Evolutionary conservation across 495 filamentous ascomycete species (phyloP).

Genomic region (Penicillium crystallinum): DNA sequence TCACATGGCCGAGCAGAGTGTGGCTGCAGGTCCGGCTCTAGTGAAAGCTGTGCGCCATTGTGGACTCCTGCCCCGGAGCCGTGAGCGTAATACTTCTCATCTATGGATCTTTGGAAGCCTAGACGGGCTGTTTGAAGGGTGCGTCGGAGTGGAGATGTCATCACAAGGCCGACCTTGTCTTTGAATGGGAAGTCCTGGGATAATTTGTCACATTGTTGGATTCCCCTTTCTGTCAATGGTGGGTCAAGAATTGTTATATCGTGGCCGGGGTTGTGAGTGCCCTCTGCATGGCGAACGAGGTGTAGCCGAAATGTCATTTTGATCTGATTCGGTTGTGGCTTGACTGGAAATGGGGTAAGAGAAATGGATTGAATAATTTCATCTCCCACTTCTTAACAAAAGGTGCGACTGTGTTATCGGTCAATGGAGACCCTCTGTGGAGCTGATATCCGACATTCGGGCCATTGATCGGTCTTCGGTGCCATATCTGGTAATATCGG

Average conservation of each 20-base stretch:
- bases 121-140: conserved; percentile 11
- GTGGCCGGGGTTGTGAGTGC: conserved; percentile 10
- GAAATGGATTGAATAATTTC: not conserved
- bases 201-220: conserved; percentile 5
- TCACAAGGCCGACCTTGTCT: conserved; percentile 7
- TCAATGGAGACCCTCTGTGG: too few relatives aligned
- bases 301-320: too few relatives aligned
- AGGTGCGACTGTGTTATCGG: too few relatives aligned
- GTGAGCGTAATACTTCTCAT: not conserved
- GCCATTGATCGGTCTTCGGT: not conserved
- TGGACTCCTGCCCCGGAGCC: too few relatives aligned
- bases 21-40: too few relatives aligned
- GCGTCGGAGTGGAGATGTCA: conserved; percentile 13
- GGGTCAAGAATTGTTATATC: conserved; percentile 13
- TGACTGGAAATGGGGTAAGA: too few relatives aligned
- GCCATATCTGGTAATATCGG: not conserved
- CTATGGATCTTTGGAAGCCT: conserved; percentile 6
- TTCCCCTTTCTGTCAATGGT: conserved; percentile 8
- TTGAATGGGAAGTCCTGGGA: conserved; percentile 6
- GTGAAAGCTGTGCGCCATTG: too few relatives aligned
- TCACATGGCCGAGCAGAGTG: too few relatives aligned
- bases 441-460: too few relatives aligned
- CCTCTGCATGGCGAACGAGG: conserved; percentile 15
- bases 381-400: too few relatives aligned
- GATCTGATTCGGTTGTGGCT: too few relatives aligned